Conservation (phyloP, 2,329 filamentous ascomycete genomes). For the Fusarium anguioides region DNA sequence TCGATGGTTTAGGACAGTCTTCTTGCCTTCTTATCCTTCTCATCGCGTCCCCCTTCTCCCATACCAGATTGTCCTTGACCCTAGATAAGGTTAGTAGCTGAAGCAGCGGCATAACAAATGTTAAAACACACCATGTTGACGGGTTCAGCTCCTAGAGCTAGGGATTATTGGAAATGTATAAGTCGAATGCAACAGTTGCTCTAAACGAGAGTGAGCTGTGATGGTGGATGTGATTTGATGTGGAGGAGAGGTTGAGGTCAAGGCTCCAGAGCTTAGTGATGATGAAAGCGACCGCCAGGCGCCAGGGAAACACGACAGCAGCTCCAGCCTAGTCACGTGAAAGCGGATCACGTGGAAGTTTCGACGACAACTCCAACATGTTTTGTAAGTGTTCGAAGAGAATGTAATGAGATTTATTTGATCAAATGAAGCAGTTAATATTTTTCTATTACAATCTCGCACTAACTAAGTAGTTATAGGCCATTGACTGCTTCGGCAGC, state of each 20-base stretch:
- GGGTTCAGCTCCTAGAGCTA: slow-evolving; percentile 47
- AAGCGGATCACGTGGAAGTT: slow-evolving; percentile 27
- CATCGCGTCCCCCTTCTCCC: slow-evolving; percentile 83
- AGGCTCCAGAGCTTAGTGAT: slow-evolving; percentile 48
- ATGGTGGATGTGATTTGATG: slow-evolving; percentile 39
- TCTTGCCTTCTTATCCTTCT: slow-evolving; percentile 92
- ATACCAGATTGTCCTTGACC: slow-evolving; percentile 90
- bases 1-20: background rate
- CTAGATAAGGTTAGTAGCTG: slow-evolving; percentile 55
- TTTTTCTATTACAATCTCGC: too few species aligned
- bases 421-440: too few species aligned
- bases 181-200: slow-evolving; percentile 2
- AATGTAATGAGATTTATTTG: too few species aligned
- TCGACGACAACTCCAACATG: background rate
- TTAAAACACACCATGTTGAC: slow-evolving; percentile 51
- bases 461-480: too few species aligned
- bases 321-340: slow-evolving; percentile 48
- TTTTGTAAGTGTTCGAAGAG: background rate
- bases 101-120: background rate
- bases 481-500: too few species aligned
- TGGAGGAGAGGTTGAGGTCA: slow-evolving; percentile 40
- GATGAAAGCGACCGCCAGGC: slow-evolving; percentile 53
- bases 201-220: slow-evolving; percentile 21
- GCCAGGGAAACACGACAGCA: slow-evolving; percentile 60
- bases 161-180: slow-evolving; percentile 14